These are phyloP conservation scores for Schizophyllum commune DNA, from an alignment of 1,284 basidiomycete genomes.

Conservation along the genomic window DNA sequence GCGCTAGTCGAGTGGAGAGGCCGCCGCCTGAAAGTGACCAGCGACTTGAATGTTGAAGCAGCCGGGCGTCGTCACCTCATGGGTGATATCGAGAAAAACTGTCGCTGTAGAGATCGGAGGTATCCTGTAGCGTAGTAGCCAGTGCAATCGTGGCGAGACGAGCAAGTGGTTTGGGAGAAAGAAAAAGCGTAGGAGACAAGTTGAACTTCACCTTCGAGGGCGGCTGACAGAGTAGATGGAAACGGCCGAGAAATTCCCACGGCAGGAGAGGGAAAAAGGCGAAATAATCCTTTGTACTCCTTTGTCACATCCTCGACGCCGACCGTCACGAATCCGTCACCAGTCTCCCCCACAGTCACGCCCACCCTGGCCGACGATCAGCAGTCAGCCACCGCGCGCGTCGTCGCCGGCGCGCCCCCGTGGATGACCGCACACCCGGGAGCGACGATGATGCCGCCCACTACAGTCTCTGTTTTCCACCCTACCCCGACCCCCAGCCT, in stretches of 20 bases:
- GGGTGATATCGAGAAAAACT: no score
- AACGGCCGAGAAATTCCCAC: not conserved
- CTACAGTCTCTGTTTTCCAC: not conserved
- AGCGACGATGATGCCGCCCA: not conserved
- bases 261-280: not conserved
- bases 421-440: not conserved
- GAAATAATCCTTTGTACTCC: not conserved
- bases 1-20: no score
- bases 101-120: no score
- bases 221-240: not conserved
- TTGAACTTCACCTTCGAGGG: not conserved
- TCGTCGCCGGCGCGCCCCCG: not conserved
- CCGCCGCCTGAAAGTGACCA: no score
- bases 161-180: no score
- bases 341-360: not conserved
- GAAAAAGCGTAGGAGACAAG: not conserved
- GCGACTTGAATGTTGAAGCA: no score
- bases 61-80: no score
- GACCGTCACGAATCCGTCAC: not conserved
- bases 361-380: not conserved
- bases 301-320: not conserved
- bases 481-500: not conserved
- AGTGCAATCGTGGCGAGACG: no score
- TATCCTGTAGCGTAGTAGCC: no score
- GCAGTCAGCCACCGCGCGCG: not conserved